A percentile compares a stretch with the other conserved stretches of the same genome.
phyloP scores from a whole-genome alignment of 75 land plant species.

The Selaginella tamariscina region DNA sequence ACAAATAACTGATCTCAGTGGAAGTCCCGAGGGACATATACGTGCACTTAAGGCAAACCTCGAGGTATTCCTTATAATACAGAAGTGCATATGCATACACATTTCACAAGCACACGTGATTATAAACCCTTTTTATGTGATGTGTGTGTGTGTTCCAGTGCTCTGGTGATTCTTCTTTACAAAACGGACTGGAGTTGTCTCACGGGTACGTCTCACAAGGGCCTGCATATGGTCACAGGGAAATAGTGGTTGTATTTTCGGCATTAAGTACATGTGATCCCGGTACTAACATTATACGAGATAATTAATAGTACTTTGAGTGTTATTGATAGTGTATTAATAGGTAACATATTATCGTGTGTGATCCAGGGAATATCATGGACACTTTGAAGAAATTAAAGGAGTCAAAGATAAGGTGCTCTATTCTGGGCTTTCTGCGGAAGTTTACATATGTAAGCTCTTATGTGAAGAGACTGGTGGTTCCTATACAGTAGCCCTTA shows the following conservation, averaged over 20 bases:
- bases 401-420: constrained; percentile 81
- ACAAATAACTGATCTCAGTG: constrained; percentile 80
- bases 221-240: constrained; percentile 92
- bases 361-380: constrained; percentile 96
- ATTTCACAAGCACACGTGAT: too few species aligned
- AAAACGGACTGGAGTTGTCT: constrained; percentile 84
- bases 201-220: constrained; percentile 54
- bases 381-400: constrained; percentile 77
- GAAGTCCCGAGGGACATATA: constrained; percentile 91
- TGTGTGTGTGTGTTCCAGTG: too few species aligned
- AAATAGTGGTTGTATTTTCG: constrained; percentile 67
- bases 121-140: too few species aligned
- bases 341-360: too few species aligned
- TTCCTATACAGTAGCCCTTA: constrained; percentile 64
- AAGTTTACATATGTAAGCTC: constrained; percentile 83
- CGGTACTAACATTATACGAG: too few species aligned
- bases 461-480: constrained; percentile 96
- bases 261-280: constrained; percentile 97
- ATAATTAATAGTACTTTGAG: too few species aligned
- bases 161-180: constrained; percentile 85
- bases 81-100: too few species aligned
- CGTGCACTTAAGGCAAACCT: constrained; percentile 57
- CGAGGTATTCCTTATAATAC: too few species aligned
- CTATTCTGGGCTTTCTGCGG: constrained; percentile 94
- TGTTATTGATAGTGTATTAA: too few species aligned